Evolutionary conservation across 352 stramenopile species (phyloP).

Genomic region (Halophytophthora polymorphica): DNA sequence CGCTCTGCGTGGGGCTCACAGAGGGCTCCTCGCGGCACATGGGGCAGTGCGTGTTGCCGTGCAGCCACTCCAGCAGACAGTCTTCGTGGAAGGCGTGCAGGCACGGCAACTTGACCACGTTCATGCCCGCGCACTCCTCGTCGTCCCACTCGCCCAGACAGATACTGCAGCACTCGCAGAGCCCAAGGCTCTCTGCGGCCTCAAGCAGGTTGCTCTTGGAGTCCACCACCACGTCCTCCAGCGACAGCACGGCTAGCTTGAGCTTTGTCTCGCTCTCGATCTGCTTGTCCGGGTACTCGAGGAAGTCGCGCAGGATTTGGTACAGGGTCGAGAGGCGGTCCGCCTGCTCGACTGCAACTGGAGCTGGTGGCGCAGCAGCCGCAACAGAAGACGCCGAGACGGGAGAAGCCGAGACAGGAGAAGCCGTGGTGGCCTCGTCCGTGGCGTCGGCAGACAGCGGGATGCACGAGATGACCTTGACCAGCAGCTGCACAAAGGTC

Average conservation of each 20-base stretch:
- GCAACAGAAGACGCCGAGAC: too few relatives aligned
- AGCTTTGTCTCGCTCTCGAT: conserved; percentile 84
- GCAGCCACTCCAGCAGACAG: conserved; percentile 84
- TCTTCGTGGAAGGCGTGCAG: conserved; percentile 85
- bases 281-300: conserved; percentile 84
- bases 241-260: conserved; percentile 74
- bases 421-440: neutral
- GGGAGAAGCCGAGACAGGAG: too few relatives aligned
- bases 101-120: conserved; percentile 82
- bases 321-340: conserved; percentile 63
- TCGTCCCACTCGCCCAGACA: conserved; percentile 81
- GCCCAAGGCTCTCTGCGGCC: conserved; percentile 32
- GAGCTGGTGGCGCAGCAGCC: neutral
- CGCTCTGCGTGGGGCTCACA: neutral
- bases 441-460: conserved; percentile 35
- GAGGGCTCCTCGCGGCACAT: conserved; percentile 80
- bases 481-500: conserved; percentile 75
- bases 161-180: conserved; percentile 81
- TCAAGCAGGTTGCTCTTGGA: conserved; percentile 62
- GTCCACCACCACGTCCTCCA: conserved; percentile 81
- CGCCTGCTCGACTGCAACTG: conserved; percentile 15
- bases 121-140: conserved; percentile 76
- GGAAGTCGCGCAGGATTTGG: conserved; percentile 73
- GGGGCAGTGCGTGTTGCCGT: conserved; percentile 76
- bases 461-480: conserved; percentile 80